Conservation (phyloP, 2,329 filamentous ascomycete genomes). For the Tympanopsis confertula region DNA sequence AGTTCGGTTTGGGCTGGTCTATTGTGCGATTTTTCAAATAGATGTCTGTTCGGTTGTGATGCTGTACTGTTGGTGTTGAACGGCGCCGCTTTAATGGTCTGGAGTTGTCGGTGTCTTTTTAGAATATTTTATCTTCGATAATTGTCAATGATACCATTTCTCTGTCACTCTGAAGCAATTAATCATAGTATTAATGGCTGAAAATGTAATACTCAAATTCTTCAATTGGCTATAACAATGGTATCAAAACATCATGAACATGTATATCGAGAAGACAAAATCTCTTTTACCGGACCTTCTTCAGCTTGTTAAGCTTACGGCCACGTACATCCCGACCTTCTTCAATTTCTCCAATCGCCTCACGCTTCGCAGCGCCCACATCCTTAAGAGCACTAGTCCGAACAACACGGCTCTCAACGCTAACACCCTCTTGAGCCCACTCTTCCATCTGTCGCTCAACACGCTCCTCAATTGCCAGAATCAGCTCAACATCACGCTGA, state of each 20-base stretch:
- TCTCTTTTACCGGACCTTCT: not conserved
- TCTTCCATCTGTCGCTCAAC: conserved; percentile 47
- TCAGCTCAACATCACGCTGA: conserved; percentile 51
- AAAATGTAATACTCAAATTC: too few relatives aligned
- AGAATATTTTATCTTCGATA: too few relatives aligned
- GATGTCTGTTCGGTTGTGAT: too few relatives aligned
- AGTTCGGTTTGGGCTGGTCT: too few relatives aligned
- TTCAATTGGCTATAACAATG: not conserved
- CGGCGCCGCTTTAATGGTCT: too few relatives aligned
- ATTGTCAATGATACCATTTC: too few relatives aligned
- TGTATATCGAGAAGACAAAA: not conserved
- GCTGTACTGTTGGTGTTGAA: too few relatives aligned
- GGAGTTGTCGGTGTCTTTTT: too few relatives aligned
- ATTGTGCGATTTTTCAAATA: too few relatives aligned
- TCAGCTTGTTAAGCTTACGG: conserved; percentile 16
- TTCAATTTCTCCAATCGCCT: conserved; percentile 52
- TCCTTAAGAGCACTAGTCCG: conserved; percentile 45
- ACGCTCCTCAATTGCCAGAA: conserved; percentile 51
- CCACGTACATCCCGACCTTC: conserved; percentile 55
- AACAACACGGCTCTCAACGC: conserved; percentile 50
- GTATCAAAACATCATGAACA: not conserved
- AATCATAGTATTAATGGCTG: too few relatives aligned
- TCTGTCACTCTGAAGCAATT: too few relatives aligned
- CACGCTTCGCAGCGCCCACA: conserved; percentile 54
- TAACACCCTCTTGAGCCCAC: conserved; percentile 55